Evolutionary conservation across 345 rosid species (phyloP).

Genomic region (Eutrema heterophyllum): DNA sequence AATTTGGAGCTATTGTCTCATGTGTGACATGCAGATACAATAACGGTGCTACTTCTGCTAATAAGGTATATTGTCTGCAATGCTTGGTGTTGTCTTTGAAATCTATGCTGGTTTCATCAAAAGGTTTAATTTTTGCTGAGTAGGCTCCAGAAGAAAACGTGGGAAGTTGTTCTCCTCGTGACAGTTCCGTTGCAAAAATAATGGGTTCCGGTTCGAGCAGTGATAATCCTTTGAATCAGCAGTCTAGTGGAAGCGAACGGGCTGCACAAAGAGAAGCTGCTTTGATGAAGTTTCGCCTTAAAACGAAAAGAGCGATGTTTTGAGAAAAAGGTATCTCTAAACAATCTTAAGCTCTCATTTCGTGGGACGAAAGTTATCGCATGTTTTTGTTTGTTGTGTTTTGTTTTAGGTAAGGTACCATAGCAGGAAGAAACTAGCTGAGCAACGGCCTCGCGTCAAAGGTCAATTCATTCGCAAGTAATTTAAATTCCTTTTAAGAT

Average conservation of each 20-base stretch:
- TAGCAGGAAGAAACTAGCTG: constrained; percentile 62
- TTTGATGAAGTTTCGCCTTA: constrained; percentile 61
- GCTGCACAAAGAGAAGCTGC: constrained; percentile 59
- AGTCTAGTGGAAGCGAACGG: constrained; percentile 42
- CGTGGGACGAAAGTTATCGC: background rate
- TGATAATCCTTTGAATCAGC: constrained; percentile 38
- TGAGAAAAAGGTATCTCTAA: constrained; percentile 53
- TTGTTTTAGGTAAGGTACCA: constrained; percentile 56
- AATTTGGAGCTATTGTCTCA: background rate
- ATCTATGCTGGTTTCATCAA: background rate
- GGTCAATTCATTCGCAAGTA: constrained; percentile 61
- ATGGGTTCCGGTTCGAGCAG: constrained; percentile 41
- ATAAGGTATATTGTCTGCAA: constrained; percentile 44
- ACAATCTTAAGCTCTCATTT: constrained; percentile 5
- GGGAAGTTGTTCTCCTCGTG: constrained; percentile 57
- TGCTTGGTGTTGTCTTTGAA: background rate
- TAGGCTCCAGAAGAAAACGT: constrained; percentile 46
- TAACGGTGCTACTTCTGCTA: constrained; percentile 48
- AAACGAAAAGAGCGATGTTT: constrained; percentile 83
- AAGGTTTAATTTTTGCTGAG: background rate
- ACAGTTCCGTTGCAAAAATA: constrained; percentile 44
- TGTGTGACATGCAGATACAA: constrained; percentile 45
- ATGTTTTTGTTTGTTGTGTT: constrained; percentile 1
- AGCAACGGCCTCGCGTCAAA: constrained; percentile 54
- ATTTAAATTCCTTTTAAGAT: background rate